phyloP scores from a whole-genome alignment of 129 eudicot genomes.

The Tagetes patula region DNA sequence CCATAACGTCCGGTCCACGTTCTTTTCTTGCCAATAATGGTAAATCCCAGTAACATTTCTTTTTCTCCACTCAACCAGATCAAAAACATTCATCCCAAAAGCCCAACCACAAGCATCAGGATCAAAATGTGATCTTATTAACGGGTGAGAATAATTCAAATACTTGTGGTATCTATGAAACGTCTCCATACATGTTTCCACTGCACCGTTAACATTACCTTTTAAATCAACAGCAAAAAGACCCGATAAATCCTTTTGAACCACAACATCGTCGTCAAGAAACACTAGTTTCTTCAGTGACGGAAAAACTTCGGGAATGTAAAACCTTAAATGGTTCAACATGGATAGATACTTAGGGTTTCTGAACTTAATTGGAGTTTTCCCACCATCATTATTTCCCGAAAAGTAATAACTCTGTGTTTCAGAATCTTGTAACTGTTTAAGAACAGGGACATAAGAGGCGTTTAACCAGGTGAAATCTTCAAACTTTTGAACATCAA shows the following conservation, averaged over 20 bases:
- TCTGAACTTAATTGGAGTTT: slow-evolving; percentile 51
- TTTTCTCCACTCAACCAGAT: slow-evolving; percentile 56
- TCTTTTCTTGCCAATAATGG: slow-evolving; percentile 62
- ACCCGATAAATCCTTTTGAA: slow-evolving; percentile 49
- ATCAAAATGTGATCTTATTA: slow-evolving; percentile 50
- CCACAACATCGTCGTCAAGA: slow-evolving; percentile 63
- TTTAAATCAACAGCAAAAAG: slow-evolving; percentile 44
- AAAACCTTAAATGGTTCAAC: slow-evolving; percentile 59
- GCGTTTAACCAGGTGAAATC: slow-evolving; percentile 54
- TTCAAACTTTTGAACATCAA: slow-evolving; percentile 54
- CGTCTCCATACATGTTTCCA: slow-evolving; percentile 59
- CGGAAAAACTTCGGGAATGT: slow-evolving; percentile 61
- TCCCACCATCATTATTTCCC: slow-evolving; percentile 44
- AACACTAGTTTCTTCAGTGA: slow-evolving; percentile 49
- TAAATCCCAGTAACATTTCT: slow-evolving; percentile 51
- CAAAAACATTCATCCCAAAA: slow-evolving; percentile 63
- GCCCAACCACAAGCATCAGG: slow-evolving; percentile 72
- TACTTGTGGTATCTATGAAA: slow-evolving; percentile 57
- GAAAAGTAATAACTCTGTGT: slow-evolving; percentile 53
- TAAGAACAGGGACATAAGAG: slow-evolving; percentile 49
- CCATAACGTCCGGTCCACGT: slow-evolving; percentile 53
- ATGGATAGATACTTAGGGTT: slow-evolving; percentile 59
- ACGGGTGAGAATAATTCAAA: slow-evolving; percentile 52
- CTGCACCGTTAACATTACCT: slow-evolving; percentile 60
- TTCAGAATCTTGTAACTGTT: slow-evolving; percentile 50